Conservation (phyloP, 1,139 yeast genomes). For the Pichia sp. region DNA sequence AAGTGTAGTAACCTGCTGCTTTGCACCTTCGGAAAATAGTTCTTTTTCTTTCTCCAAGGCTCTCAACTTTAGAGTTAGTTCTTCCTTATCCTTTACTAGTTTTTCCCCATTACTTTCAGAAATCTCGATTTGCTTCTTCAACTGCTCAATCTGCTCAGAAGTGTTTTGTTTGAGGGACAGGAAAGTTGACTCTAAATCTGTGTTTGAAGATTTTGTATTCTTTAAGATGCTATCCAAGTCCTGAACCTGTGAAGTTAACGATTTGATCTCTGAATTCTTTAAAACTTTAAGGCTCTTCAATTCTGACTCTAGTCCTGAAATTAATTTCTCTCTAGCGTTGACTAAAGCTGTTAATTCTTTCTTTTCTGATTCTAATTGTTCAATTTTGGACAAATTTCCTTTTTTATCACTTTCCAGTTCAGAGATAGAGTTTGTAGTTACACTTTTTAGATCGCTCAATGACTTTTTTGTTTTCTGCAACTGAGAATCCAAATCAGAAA, state of each 20-base stretch:
- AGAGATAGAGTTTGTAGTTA: background rate
- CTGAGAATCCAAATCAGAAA: background rate
- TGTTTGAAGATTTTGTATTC: conserved; percentile 5
- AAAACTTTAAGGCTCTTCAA: background rate
- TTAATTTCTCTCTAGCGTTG: background rate
- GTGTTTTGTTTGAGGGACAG: conserved; percentile 4
- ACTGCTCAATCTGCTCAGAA: conserved; percentile 7
- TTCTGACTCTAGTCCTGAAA: conserved; percentile 2
- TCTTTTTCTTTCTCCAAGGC: background rate
- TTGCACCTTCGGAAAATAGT: background rate
- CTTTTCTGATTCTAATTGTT: conserved; percentile 1
- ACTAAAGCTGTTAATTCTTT: background rate
- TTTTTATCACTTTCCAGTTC: background rate
- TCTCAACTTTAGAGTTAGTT: background rate
- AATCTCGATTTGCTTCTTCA: conserved; percentile 1
- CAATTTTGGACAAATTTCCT: background rate
- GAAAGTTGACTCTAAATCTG: conserved; percentile 3
- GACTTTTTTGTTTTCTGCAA: background rate
- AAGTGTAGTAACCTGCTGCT: background rate
- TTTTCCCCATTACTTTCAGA: background rate
- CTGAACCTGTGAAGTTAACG: conserved; percentile 7
- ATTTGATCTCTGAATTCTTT: conserved; percentile 3
- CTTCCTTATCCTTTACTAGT: conserved; percentile 3
- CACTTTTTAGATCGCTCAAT: background rate
- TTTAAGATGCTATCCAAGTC: conserved; percentile 3